Evolutionary conservation across 257 asterid species (phyloP).

Genomic region (Nyctanthes arbortristis): DNA sequence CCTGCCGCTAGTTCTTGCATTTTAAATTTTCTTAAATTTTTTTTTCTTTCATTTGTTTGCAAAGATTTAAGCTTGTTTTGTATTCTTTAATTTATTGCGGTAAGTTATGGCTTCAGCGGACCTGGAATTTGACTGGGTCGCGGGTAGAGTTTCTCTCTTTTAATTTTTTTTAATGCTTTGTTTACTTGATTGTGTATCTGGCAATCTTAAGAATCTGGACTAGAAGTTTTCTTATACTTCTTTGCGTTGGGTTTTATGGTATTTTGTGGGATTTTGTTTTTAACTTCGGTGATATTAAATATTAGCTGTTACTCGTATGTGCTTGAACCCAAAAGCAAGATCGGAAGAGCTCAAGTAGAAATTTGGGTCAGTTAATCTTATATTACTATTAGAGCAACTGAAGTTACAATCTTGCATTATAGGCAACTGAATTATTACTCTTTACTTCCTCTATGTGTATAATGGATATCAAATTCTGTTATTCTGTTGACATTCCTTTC

Average conservation of each 20-base stretch:
- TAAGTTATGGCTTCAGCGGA: background rate
- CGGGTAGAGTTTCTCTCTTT: background rate
- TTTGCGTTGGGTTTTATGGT: conserved; percentile 2
- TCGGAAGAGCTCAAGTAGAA: background rate
- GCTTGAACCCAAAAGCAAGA: background rate
- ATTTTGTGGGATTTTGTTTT: background rate
- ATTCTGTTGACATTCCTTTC: background rate
- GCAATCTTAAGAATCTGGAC: conserved; percentile 11
- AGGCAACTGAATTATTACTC: background rate
- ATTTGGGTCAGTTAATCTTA: background rate
- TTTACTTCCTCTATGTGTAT: background rate
- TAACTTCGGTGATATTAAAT: background rate
- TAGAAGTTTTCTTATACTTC: background rate
- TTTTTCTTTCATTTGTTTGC: too few relatives aligned
- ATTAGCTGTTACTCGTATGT: conserved; percentile 16
- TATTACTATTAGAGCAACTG: background rate
- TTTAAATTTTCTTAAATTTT: background rate
- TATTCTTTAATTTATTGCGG: background rate
- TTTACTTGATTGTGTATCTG: conserved; percentile 14
- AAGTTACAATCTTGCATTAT: background rate
- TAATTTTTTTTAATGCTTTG: background rate
- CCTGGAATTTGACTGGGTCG: background rate
- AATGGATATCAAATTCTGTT: too few relatives aligned
- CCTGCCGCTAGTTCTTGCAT: background rate
- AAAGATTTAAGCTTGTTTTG: background rate